Evolutionary conservation across 2,329 filamentous ascomycete species (phyloP), one percentile per base, ranked within the genome.

Genomic region (Aspergillus floridensis): DNA sequence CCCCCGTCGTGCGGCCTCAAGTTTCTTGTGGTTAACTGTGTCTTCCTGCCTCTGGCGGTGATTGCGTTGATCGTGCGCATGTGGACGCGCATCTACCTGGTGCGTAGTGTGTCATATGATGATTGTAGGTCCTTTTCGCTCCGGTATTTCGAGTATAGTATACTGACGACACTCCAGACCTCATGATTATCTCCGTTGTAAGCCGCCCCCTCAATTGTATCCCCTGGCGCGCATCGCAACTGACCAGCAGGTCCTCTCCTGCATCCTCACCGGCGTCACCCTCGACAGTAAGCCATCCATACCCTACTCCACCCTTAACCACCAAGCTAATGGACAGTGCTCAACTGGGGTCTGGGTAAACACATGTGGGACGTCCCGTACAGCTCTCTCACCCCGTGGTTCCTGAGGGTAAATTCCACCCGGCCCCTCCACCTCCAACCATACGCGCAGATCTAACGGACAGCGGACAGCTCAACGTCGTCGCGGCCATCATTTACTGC

Each of bases 291-390:
- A 63, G 67, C 59, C n/a, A 22, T 1, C 16, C 24, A 16, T n/a
- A 1, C 16, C 41, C 10, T 26, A 21, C 21, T 2, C 16, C 22
- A 24, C 16, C 38, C 51, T 5, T 21, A 11, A n/a, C 52, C 31
- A 44, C 21, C 38, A 22, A 46, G 16, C 38, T 44, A 44, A 44
- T 19, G 16, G 38, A 44, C 10, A 70, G 66, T 67, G 69, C 62
- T 70, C 11, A 65, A 70, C 32, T 70, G 62, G 58, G 70, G 70
- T 19, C 62, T 72, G 4, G 68, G 63, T 21, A 66, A 61, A 26
- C 70, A 72, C 53, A 68, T 71, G 65, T 72, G 70, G 70, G 65
- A 72, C 64, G 65, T 71, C 1, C 65, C 63, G 5, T 10, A 63
- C 14, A 38, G 19, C 10, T 26, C 61, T 12, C 41, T 69, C 19